Conservation (phyloP, 345 rosid genomes). For the Ceriops zippeliana region DNA sequence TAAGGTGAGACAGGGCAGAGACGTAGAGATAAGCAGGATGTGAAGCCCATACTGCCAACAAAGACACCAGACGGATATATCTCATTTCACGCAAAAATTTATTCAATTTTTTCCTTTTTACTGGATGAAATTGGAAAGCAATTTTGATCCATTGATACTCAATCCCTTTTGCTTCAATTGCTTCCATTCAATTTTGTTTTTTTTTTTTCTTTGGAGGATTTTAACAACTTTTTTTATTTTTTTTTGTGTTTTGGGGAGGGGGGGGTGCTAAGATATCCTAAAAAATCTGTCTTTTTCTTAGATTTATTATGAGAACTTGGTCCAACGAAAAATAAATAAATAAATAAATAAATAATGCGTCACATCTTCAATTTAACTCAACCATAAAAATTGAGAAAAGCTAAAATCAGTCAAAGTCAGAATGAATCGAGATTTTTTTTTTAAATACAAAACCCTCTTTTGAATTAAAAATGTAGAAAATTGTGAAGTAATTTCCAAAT, state of each 20-base stretch:
- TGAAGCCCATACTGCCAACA: constrained; percentile 61
- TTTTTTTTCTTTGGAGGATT: constrained; percentile 2
- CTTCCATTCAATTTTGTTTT: constrained; percentile 47
- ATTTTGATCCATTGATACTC: constrained; percentile 63
- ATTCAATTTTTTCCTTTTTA: constrained; percentile 1
- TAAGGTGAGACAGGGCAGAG: no score
- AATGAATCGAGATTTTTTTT: no score
- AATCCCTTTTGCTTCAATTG: constrained; percentile 50
- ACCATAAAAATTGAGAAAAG: no score
- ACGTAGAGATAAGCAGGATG: constrained; percentile 42
- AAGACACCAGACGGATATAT: not conserved
- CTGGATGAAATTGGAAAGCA: constrained; percentile 17
- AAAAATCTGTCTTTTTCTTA: constrained; percentile 34
- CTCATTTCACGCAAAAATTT: not conserved
- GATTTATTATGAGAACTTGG: not conserved
- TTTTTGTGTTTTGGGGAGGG: not conserved
- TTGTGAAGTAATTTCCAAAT: no score
- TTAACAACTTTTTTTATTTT: not conserved
- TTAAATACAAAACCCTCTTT: no score
- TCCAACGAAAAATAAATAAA: no score
- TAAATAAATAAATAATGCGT: no score
- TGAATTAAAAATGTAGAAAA: no score
- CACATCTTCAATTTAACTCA: no score
- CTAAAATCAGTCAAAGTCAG: no score
- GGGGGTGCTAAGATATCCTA: constrained; percentile 2